Evolutionary conservation across 2,329 filamentous ascomycete genomes (phyloP).

Genomic region (Ascochyta fabae): DNA sequence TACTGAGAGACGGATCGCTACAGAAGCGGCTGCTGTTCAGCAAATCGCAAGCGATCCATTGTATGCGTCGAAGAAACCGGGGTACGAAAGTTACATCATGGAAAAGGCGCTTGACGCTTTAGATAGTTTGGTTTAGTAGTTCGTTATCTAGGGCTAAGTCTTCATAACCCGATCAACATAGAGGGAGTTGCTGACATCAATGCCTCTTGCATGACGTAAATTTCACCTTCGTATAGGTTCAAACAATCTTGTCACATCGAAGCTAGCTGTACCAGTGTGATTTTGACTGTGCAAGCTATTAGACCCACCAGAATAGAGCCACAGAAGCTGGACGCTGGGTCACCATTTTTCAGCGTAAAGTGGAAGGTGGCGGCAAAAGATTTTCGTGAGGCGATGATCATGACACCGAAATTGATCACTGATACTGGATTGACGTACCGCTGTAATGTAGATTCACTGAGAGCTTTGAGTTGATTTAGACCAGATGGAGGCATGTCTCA

Average conservation of each 20-base stretch:
- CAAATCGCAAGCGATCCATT: slow-evolving; percentile 2
- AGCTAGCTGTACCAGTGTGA: slow-evolving; percentile 41
- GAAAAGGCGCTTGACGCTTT: neutral
- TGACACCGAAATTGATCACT: no score
- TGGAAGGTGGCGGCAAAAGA: slow-evolving; percentile 9
- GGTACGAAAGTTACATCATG: neutral
- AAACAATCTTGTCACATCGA: slow-evolving; percentile 31
- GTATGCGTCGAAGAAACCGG: neutral
- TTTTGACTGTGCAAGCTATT: slow-evolving; percentile 39
- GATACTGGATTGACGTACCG: no score
- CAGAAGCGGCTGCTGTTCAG: neutral
- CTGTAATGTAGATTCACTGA: no score
- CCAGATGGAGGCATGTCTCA: no score
- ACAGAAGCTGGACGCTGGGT: slow-evolving; percentile 39
- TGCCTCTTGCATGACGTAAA: no score
- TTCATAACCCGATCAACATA: no score
- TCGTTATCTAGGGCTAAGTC: neutral
- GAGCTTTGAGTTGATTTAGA: no score
- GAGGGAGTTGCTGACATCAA: no score
- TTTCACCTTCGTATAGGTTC: no score
- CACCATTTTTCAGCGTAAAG: slow-evolving; percentile 37
- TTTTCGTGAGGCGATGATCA: no score
- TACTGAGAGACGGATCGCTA: neutral
- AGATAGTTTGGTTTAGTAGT: neutral
- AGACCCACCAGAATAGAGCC: slow-evolving; percentile 35